A percentile compares a stretch with the other conserved stretches of the same genome.
Conservation (phyloP, 2,329 filamentous ascomycete genomes). For the Arachnopeziza araneosa region DNA sequence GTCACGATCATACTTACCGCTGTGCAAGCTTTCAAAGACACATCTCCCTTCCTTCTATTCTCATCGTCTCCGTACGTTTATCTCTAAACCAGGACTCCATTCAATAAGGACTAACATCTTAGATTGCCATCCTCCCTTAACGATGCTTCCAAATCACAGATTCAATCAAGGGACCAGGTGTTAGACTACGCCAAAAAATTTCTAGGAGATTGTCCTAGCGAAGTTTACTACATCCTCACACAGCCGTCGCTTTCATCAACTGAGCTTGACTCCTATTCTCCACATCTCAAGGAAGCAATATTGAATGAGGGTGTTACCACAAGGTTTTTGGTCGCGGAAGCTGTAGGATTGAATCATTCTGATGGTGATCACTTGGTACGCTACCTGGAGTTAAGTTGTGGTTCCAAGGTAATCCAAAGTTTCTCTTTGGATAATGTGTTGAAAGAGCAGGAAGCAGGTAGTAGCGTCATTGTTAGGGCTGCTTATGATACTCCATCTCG, state of each 20-base stretch:
- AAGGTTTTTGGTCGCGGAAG: constrained; percentile 44
- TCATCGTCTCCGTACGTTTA: constrained; percentile 51
- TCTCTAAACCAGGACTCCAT: background rate
- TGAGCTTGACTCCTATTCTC: constrained; percentile 56
- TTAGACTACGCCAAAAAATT: constrained; percentile 31
- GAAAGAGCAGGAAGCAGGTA: background rate
- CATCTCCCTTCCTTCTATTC: constrained; percentile 83
- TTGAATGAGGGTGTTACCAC: constrained; percentile 14
- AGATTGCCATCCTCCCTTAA: constrained; percentile 17
- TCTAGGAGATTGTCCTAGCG: constrained; percentile 64
- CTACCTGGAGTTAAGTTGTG: constrained; percentile 44
- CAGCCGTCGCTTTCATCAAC: constrained; percentile 68
- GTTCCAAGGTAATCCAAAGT: constrained; percentile 26
- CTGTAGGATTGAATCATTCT: constrained; percentile 42
- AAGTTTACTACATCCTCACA: constrained; percentile 70
- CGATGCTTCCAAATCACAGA: constrained; percentile 10
- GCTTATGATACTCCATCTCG: background rate
- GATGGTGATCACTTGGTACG: constrained; percentile 37
- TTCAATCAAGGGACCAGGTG: constrained; percentile 21
- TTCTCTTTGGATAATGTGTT: background rate
- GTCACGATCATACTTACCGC: constrained; percentile 51
- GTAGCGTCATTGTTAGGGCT: constrained; percentile 13
- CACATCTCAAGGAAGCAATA: constrained; percentile 39
- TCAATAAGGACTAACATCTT: background rate
- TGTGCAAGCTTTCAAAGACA: constrained; percentile 72